Conservation (phyloP, 169 alveolate species). For the Cryptosporidium meleagridis region DNA sequence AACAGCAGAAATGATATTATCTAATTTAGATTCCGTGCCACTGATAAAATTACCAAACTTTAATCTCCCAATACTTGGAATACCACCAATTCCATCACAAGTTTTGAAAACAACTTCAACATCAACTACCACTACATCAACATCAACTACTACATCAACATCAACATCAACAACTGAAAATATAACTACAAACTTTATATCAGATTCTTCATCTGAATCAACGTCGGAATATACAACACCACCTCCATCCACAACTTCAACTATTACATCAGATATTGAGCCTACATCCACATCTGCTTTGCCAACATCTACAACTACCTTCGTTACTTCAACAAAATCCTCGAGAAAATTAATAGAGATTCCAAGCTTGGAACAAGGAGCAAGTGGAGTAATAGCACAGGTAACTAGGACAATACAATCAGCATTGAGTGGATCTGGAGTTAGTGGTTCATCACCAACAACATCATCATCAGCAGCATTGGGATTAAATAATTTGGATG, state of each 20-base stretch:
- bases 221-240: not conserved
- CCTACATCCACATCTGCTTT: not conserved
- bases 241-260: not conserved
- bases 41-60: slow-evolving; percentile 45
- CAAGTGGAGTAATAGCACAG: slow-evolving; percentile 7
- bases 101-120: not conserved
- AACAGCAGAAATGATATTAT: slow-evolving; percentile 37
- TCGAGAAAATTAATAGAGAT: slow-evolving; percentile 8
- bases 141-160: no score
- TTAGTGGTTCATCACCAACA: not conserved
- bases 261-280: not conserved
- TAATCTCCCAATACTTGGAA: slow-evolving; percentile 45
- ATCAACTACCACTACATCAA: not conserved
- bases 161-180: not conserved
- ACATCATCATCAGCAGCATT: not conserved
- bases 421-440: slow-evolving; percentile 7
- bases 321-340: not conserved
- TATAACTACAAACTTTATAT: not conserved
- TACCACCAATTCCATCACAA: slow-evolving; percentile 19
- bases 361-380: slow-evolving; percentile 2
- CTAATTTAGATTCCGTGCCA: slow-evolving; percentile 41
- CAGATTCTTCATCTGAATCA: not conserved
- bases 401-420: slow-evolving; percentile 20
- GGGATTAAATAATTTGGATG: slow-evolving; percentile 45
- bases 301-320: not conserved